Base-by-base conservation (phyloP, 2,329 filamentous ascomycete genomes). In the Aspergillus sojae region DNA sequence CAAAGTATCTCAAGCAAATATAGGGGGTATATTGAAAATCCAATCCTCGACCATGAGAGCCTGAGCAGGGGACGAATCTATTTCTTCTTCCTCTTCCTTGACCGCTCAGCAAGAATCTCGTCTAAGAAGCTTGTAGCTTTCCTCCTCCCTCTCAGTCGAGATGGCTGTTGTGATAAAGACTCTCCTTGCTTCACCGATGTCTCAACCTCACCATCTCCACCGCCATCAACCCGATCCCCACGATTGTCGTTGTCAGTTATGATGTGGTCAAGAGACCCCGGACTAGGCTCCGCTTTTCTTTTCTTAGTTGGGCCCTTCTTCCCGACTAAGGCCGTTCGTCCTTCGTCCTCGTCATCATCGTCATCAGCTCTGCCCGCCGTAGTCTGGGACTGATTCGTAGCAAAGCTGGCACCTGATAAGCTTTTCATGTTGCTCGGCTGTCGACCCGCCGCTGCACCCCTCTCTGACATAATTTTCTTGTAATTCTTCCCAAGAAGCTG, bases 81-180 rank as follows among this genome's bases (percentile, higher is more conserved):
- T 61, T 72, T 77, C 71, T 79, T 80, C 68, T 80, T 82, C 71
- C 83, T 83, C 76, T 86, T 86, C 67, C 81, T 83, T 9, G 81
- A 80, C 61, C 77, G 67, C 55, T 78, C 71, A n/a, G 75, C 75
- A 55, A 81, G 68, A 19, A 88, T 72, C 66, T 87, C 83, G 71
- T 88, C 86, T 28, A 88, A 75, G 68, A 84, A 87, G 64, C 80
- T 86, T 16, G 71, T 77, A 1, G 77, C 77, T 57, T 80, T 79
- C 67, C 80, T 82, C 32, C 72, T 74, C 26, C 68, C 71, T 58
- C 72, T 76, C 11, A 67, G 54, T 28, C 62, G 63, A 32, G 64
- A 61, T 46, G 60, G 58, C 58, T 67, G 55, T n/a, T 53, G 63
- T 55, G 65, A 58, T n/a, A 61, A 57, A 1, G 62, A 23, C 34